Evolutionary conservation across 805 yeast species (phyloP).

Genomic region (Suhomyces faveliae): DNA sequence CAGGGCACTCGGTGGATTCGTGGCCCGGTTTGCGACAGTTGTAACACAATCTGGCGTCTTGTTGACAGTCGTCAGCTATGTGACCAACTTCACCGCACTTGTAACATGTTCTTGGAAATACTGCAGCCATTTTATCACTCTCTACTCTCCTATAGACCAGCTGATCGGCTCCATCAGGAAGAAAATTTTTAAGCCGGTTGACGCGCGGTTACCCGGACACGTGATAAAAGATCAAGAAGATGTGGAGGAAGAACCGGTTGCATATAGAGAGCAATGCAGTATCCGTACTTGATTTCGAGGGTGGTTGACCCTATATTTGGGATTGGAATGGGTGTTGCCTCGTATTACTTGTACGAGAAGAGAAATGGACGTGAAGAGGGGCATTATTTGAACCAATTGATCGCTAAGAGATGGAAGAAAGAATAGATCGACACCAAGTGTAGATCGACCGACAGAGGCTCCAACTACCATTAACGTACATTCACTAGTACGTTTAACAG

Average conservation of each 20-base stretch:
- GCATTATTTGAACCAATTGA: constrained; percentile 55
- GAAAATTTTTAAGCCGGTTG: background rate
- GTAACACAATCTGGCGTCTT: constrained; percentile 85
- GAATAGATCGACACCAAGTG: too few relatives aligned
- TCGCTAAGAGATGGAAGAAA: constrained; percentile 27
- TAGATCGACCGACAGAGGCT: too few relatives aligned
- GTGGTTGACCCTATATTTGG: constrained; percentile 66
- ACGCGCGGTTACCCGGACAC: constrained; percentile 5
- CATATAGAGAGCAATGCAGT: constrained; percentile 25
- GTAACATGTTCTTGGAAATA: constrained; percentile 75
- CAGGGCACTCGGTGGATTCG: constrained; percentile 84
- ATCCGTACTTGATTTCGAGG: constrained; percentile 52
- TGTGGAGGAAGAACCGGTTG: background rate
- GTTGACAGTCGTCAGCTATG: constrained; percentile 83
- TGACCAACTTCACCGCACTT: constrained; percentile 93
- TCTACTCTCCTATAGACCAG: background rate
- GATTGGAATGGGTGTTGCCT: constrained; percentile 55
- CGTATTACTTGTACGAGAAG: constrained; percentile 63
- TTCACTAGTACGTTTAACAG: background rate
- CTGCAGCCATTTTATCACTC: constrained; percentile 33
- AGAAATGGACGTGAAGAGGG: constrained; percentile 58
- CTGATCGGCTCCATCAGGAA: background rate
- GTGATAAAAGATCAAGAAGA: background rate
- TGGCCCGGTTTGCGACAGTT: constrained; percentile 90
- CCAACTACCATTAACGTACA: too few relatives aligned